Base-by-base conservation (phyloP, 2,329 filamentous ascomycete species). In the Paracoccidioides brasiliensis region DNA sequence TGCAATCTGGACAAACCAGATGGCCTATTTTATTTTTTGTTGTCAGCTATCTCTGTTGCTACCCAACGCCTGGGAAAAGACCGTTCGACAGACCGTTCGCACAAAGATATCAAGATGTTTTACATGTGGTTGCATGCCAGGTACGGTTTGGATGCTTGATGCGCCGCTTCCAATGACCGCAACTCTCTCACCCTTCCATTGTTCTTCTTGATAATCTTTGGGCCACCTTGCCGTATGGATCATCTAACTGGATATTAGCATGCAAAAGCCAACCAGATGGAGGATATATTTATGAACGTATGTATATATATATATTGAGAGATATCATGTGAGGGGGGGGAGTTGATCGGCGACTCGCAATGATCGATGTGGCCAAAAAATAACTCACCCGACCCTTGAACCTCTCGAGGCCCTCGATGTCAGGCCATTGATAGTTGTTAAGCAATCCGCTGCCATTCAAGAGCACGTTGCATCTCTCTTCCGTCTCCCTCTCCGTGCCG, bases 161-260 rank as follows among this genome's bases (percentile, higher is more conserved):
- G 70, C 69, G 3, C 71, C 70, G 53, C 62, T 66, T 1, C 66
- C 66, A 48, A 67, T 66, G 3, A 68, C 60, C 30, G 57, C 74
- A 4, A 78, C 71, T 10, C 64, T 64, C 10, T 67, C 61, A 5
- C 45, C 52, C 44, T 67, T 67, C 58, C 63, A 77, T 54, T 74
- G 58, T 37, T 75, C 70, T 51, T 64, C 64, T 52, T 75, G 71
- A 56, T 77, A 71, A 0, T 57, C 60, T 28, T 69, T 63, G 49
- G 74, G 70, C 72, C 74, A 78, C 4, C 52, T 55, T 4, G 75
- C 75, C 48, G 67, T 73, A 57, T 78, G 76, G 49, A 75, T 59
- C 4, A 76, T 57, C 52, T 70, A 68, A 32, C 4, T 22, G 22
- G 8, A 44, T 8, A 8, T 44, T 44, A 44, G 42, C 22, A 44